Evolutionary conservation across 2,329 filamentous ascomycete genomes (phyloP).

Genomic region (Gnomoniopsis sp.): DNA sequence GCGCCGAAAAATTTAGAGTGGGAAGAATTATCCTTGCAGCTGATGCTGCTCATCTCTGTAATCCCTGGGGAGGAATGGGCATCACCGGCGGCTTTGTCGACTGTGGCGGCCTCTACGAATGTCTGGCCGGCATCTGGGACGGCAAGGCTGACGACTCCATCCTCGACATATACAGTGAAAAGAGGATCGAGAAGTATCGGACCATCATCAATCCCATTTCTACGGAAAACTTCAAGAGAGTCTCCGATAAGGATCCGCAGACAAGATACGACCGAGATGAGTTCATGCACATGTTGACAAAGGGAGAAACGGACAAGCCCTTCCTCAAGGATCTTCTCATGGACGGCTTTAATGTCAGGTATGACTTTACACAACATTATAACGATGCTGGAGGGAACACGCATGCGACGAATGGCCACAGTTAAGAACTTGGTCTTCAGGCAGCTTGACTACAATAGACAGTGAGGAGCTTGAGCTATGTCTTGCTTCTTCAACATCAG

Average conservation of each 20-base stretch:
- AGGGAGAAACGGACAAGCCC: conserved; percentile 31
- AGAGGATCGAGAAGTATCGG: conserved; percentile 43
- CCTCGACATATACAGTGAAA: conserved; percentile 42
- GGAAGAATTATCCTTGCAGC: conserved; percentile 56
- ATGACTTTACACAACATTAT: conserved; percentile 45
- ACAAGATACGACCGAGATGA: conserved; percentile 36
- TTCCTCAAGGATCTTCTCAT: conserved; percentile 33
- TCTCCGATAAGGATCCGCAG: conserved; percentile 37
- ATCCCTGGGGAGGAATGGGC: conserved; percentile 57
- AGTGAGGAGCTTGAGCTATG: background rate
- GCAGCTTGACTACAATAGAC: background rate
- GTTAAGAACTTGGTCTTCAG: background rate
- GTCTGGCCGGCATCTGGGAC: conserved; percentile 45
- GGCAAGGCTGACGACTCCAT: conserved; percentile 40
- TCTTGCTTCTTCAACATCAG: no score
- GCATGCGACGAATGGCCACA: background rate
- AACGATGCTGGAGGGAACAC: conserved; percentile 18
- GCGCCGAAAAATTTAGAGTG: conserved; percentile 53
- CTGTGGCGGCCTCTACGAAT: conserved; percentile 58
- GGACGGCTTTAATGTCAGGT: conserved; percentile 34
- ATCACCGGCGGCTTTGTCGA: conserved; percentile 64
- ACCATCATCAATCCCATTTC: conserved; percentile 41
- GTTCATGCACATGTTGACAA: conserved; percentile 36
- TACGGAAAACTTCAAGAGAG: conserved; percentile 40
- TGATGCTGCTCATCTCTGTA: conserved; percentile 58